Conservation (phyloP, 768 basidiomycete genomes). For the Xerocomellus chrysenteron region DNA sequence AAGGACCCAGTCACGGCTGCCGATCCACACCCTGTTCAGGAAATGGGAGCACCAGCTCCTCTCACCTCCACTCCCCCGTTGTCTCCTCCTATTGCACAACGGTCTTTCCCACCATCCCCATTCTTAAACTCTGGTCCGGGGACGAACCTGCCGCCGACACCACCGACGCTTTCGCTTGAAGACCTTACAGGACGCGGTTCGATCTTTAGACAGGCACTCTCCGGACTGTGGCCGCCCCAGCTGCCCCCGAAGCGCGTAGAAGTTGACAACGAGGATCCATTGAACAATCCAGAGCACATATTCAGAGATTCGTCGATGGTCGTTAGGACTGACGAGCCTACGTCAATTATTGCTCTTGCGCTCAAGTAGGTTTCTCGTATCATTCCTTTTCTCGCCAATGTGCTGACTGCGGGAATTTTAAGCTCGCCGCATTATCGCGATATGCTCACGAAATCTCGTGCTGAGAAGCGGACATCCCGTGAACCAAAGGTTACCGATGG, state of each 20-base stretch:
- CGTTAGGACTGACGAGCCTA: conserved; percentile 94
- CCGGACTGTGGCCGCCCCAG: conserved; percentile 72
- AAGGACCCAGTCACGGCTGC: conserved; percentile 1
- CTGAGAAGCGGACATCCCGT: conserved; percentile 69
- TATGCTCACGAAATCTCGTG: conserved; percentile 72
- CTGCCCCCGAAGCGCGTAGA: conserved; percentile 52
- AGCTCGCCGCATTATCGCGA: conserved; percentile 85
- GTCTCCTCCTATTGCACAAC: conserved; percentile 25
- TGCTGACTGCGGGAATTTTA: conserved; percentile 1
- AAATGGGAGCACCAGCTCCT: conserved; percentile 4
- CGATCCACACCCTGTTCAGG: conserved; percentile 32
- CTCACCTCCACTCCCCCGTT: conserved; percentile 24
- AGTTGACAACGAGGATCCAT: conserved; percentile 62
- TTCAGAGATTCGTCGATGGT: conserved; percentile 95
- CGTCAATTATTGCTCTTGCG: conserved; percentile 94
- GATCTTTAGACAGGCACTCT: conserved; percentile 64
- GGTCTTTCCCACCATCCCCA: conserved; percentile 56
- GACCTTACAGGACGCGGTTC: conserved; percentile 53
- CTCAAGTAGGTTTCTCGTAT: conserved; percentile 60
- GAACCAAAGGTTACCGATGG: conserved; percentile 58
- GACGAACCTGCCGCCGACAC: conserved; percentile 41
- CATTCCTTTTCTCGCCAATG: neutral
- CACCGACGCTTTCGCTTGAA: conserved; percentile 56
- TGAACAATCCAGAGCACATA: conserved; percentile 85
- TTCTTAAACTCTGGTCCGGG: conserved; percentile 40